These are phyloP conservation scores for Cystobasidium tubakii DNA, from an alignment of 768 basidiomycete species.

Conservation along the genomic window DNA sequence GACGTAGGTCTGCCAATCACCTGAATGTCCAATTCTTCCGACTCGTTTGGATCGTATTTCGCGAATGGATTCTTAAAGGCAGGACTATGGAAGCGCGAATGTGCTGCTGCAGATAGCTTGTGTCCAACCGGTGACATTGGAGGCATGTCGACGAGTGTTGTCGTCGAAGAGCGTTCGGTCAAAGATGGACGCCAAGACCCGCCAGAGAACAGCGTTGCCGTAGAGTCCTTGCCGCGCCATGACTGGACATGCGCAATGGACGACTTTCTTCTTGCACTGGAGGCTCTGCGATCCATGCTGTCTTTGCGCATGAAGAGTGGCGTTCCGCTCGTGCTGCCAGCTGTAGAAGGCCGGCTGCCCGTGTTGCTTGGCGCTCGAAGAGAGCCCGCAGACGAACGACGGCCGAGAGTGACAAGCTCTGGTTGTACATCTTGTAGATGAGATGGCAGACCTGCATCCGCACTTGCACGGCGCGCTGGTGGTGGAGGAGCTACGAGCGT, in stretches of 20 bases:
- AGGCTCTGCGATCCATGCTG: not conserved
- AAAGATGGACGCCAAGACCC: not conserved
- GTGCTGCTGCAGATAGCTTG: not conserved
- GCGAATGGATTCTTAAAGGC: not conserved
- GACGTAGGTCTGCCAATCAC: not conserved
- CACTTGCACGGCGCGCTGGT: not conserved
- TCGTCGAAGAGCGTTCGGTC: not conserved
- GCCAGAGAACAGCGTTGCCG: not conserved
- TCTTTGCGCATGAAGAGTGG: not conserved
- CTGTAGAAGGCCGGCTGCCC: not conserved
- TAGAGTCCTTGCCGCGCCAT: not conserved
- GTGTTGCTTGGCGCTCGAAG: not conserved
- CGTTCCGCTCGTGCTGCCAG: not conserved
- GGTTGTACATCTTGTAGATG: not conserved
- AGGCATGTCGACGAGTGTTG: not conserved
- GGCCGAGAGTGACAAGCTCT: not conserved
- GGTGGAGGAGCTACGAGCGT: not conserved
- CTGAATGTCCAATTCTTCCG: not conserved
- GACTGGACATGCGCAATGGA: not conserved
- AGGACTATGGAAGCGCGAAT: not conserved
- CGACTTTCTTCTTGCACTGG: not conserved
- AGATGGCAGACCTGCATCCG: not conserved
- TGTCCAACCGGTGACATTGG: constrained; percentile 1
- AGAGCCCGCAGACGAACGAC: not conserved
- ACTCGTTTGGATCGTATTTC: not conserved